Base-by-base conservation (phyloP, 2,329 filamentous ascomycete species). In the Nemania sp. region DNA sequence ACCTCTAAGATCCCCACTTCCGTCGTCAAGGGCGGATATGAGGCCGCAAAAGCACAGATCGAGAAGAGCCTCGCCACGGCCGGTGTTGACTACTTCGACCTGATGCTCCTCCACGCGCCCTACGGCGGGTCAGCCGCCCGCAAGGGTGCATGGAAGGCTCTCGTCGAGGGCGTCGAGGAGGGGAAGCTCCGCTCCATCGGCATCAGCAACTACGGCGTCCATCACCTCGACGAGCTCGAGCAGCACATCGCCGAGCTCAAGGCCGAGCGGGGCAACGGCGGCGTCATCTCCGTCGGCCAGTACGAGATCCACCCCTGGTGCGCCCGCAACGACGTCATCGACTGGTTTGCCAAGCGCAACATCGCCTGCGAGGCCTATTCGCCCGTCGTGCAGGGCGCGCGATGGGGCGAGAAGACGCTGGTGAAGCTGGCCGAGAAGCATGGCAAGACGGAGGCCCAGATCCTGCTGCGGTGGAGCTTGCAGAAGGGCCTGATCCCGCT, bases 301-400 rank as follows among this genome's bases (percentile, higher is more conserved):
- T 92, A 90, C 76, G 93, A 97, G 77, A 78, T 97, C 11, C 93
- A 97, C 75, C 93, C 93, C 0, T 97, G 92, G 92, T 85, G 92
- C 43, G 82, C 87, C 9, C 82, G 92, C n/a, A 78, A 81, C 20
- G 92, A 97, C 70, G 91, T 97, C 62, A 87, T 88, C 9, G 79
- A 84, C 48, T 97, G 92, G 92, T 90, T 90, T 68, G 75, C 81
- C 64, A 80, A 87, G 74, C 81, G 86, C 17, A 81, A 81, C 61
- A 78, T 90, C 18, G 82, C 86, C 34, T 73, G 90, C 13, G 81
- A 92, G 76, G 86, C 86, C 0, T 89, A 87, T 71, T 81, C 79
- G 43, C 85, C 86, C 12, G 78, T 88, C 43, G 83, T 87, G 1
- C 79, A 82, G 46, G 92, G 90, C 57, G 78, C 89, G 77, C 88